Conservation (phyloP, 1,139 yeast genomes). For the Chernovozyma aurita region DNA sequence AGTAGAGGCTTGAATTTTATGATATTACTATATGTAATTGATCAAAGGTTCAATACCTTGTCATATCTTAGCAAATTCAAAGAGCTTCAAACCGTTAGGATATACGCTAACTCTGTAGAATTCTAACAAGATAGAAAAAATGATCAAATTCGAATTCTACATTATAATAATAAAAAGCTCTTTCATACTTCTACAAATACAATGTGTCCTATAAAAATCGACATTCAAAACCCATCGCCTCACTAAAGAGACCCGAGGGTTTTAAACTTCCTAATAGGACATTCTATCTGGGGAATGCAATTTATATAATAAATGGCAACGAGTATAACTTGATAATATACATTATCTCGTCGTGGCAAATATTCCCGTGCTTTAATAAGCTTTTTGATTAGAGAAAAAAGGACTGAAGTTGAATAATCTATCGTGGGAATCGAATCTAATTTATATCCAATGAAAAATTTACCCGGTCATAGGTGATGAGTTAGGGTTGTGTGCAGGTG, state of each 20-base stretch:
- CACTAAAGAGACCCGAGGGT: conserved; percentile 46
- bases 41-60: too few species aligned
- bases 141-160: too few species aligned
- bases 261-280: conserved; percentile 63
- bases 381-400: conserved; percentile 53
- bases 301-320: conserved; percentile 52
- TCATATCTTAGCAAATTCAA: too few species aligned
- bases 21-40: too few species aligned
- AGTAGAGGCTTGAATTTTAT: too few species aligned
- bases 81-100: too few species aligned
- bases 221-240: conserved; percentile 58
- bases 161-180: too few species aligned
- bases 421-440: background rate
- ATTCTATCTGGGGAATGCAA: conserved; percentile 47
- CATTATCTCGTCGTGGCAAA: conserved; percentile 71
- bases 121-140: too few species aligned
- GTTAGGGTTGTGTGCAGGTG: background rate
- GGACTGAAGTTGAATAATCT: conserved; percentile 1
- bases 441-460: background rate
- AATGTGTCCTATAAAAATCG: conserved; percentile 53
- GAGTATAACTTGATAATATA: conserved; percentile 57
- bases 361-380: conserved; percentile 47
- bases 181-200: too few species aligned
- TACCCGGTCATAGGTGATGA: background rate
- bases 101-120: too few species aligned